Conservation (phyloP, 345 rosid species). For the Citropsis articulata region DNA sequence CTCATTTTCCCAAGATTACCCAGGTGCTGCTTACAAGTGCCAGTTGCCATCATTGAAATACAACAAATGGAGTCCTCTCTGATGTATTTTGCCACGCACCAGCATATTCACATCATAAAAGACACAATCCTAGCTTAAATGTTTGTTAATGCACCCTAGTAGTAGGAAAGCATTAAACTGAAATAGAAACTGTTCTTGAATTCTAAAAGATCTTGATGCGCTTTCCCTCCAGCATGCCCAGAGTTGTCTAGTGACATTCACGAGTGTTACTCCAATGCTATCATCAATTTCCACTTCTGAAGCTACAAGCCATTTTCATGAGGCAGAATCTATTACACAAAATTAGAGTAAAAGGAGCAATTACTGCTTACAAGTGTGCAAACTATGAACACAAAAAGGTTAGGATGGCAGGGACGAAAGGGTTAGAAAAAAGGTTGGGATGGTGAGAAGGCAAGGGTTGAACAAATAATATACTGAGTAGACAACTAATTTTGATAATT, state of each 20-base stretch:
- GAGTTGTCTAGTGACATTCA: neutral
- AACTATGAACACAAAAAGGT: neutral
- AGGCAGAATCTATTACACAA: neutral
- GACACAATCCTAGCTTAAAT: neutral
- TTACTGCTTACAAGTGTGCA: neutral
- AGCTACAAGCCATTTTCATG: neutral
- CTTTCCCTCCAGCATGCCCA: neutral
- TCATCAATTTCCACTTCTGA: constrained; percentile 1
- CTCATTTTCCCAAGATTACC: neutral
- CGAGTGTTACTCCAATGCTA: neutral
- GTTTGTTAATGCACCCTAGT: neutral
- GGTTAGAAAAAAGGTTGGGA: neutral
- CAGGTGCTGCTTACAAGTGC: neutral
- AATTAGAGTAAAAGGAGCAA: neutral
- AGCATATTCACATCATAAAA: neutral
- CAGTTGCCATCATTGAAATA: neutral
- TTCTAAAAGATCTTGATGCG: neutral
- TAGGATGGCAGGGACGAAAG: neutral
- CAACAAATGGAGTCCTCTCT: neutral
- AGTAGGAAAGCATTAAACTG: neutral
- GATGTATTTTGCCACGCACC: neutral
- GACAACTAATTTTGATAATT: neutral
- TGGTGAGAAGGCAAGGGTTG: neutral
- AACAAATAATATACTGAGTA: neutral
- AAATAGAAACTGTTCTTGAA: neutral